phyloP scores from a whole-genome alignment of 805 yeast genomes.

The Ogataea nakhonphanomensis region DNA sequence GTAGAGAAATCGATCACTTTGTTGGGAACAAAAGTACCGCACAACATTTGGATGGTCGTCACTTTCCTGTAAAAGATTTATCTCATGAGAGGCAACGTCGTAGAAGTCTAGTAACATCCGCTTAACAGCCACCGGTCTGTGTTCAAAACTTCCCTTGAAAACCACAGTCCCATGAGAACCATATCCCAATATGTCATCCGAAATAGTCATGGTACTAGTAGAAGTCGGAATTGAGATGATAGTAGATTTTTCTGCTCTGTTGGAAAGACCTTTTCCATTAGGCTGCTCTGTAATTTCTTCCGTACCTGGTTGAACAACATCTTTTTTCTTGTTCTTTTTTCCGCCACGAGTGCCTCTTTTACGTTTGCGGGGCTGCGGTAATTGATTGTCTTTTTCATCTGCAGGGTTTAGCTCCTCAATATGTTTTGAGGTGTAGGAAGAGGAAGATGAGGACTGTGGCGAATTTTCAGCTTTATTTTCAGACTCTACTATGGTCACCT shows the following conservation, averaged over 20 bases:
- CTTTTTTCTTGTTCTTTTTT: conserved; percentile 47
- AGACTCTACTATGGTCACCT: conserved; percentile 10
- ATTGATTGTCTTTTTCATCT: conserved; percentile 19
- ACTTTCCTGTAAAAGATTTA: conserved; percentile 81
- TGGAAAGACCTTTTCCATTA: conserved; percentile 1
- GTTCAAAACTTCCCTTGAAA: conserved; percentile 83
- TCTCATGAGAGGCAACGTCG: conserved; percentile 92
- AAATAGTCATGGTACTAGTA: conserved; percentile 49
- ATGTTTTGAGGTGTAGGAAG: conserved; percentile 13
- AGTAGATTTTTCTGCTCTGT: not conserved
- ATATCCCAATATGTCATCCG: conserved; percentile 80
- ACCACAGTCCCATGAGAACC: conserved; percentile 98
- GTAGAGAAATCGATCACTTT: conserved; percentile 80
- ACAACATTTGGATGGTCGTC: conserved; percentile 96
- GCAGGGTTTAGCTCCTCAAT: conserved; percentile 5
- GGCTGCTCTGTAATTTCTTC: conserved; percentile 10
- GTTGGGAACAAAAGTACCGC: conserved; percentile 90
- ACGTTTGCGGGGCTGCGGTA: conserved; percentile 47
- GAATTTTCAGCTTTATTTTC: conserved; percentile 12
- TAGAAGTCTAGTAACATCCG: conserved; percentile 90
- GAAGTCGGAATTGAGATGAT: conserved; percentile 10
- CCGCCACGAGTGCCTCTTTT: conserved; percentile 90
- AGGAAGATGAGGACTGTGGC: conserved; percentile 4
- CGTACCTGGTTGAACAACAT: conserved; percentile 3
- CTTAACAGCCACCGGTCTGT: conserved; percentile 93